phyloP scores from a whole-genome alignment of 768 basidiomycete species.

The Panaeolus cyanescens region DNA sequence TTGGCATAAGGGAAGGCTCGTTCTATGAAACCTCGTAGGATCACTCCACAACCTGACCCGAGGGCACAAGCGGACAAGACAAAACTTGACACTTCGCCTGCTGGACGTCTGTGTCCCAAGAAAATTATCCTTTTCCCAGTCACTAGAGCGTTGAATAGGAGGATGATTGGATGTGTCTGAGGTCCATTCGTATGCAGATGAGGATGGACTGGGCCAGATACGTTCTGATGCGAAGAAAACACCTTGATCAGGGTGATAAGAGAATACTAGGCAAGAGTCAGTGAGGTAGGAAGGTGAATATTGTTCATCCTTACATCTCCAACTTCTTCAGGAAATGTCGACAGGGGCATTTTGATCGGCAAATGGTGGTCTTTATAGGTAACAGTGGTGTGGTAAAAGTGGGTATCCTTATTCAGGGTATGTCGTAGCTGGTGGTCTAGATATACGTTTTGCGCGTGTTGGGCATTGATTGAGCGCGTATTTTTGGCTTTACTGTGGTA shows the following conservation, averaged over 20 bases:
- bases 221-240: slow-evolving; percentile 60
- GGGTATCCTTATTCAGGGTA: slow-evolving; percentile 79
- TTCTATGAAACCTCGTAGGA: slow-evolving; percentile 85
- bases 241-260: slow-evolving; percentile 87
- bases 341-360: slow-evolving; percentile 89
- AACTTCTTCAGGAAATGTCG: slow-evolving; percentile 92
- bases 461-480: slow-evolving; percentile 28
- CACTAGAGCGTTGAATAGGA: slow-evolving; percentile 94
- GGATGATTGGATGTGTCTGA: slow-evolving; percentile 90
- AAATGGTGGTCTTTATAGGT: slow-evolving; percentile 81
- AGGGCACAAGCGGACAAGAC: slow-evolving; percentile 95
- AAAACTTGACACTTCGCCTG: slow-evolving; percentile 86
- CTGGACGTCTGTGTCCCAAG: slow-evolving; percentile 86
- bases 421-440: slow-evolving; percentile 50
- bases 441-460: slow-evolving; percentile 22
- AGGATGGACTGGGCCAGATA: slow-evolving; percentile 80
- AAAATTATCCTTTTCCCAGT: slow-evolving; percentile 97
- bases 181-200: slow-evolving; percentile 93
- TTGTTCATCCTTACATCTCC: slow-evolving; percentile 71
- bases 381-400: slow-evolving; percentile 88
- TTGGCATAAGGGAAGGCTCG: slow-evolving; percentile 96
- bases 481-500: slow-evolving; percentile 49
- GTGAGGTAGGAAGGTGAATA: neutral
- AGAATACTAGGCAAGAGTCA: slow-evolving; percentile 66
- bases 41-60: slow-evolving; percentile 85